Percentiles rank a stretch among this genome's conserved stretches.
Evolutionary conservation across 2,329 filamentous ascomycete genomes (phyloP).

Genomic region (Tolypocladium nubicola): DNA sequence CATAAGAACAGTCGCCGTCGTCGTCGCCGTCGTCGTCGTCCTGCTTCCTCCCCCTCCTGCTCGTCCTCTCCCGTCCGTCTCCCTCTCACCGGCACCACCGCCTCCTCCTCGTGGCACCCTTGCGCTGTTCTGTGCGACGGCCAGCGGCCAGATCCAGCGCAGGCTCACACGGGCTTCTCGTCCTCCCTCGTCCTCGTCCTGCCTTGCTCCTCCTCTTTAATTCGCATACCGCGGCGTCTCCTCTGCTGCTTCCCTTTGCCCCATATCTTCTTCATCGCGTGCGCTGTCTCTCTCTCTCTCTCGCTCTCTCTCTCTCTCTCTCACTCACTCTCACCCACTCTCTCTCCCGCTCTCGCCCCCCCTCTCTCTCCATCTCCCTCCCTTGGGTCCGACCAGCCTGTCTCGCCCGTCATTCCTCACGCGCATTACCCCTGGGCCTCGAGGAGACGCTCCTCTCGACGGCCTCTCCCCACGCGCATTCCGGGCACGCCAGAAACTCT

Average conservation of each 20-base stretch:
- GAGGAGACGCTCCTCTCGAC: constrained; percentile 10
- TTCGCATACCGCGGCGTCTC: background rate
- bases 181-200: background rate
- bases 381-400: constrained; percentile 12
- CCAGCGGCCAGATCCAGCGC: background rate
- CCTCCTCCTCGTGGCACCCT: constrained; percentile 9
- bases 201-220: background rate
- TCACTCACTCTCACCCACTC: background rate
- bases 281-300: background rate
- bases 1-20: background rate
- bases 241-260: background rate
- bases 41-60: background rate
- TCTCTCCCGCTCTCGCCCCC: constrained; percentile 1
- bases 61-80: background rate
- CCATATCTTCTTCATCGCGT: background rate
- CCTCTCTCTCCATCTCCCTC: constrained; percentile 1
- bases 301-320: background rate
- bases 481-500: background rate
- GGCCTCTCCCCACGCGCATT: constrained; percentile 7
- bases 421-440: constrained; percentile 16
- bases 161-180: background rate
- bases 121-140: constrained; percentile 7
- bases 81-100: background rate
- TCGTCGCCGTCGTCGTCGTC: background rate
- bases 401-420: constrained; percentile 26